These are phyloP conservation scores for Tulasnella sp. DNA, from an alignment of 768 basidiomycete species.

Conservation along the genomic window DNA sequence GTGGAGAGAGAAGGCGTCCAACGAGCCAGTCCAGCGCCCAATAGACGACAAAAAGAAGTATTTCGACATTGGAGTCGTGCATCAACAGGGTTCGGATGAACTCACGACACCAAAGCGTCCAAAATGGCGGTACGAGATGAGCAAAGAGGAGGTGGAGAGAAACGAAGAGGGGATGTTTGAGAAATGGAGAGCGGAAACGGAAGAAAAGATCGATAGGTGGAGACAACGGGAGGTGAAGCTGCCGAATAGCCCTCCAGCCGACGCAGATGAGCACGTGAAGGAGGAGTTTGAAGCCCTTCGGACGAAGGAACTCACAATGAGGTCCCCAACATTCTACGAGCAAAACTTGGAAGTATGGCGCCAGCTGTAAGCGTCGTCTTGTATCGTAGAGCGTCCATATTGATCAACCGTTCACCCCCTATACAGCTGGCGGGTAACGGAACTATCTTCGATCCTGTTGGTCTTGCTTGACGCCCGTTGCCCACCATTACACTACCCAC, in stretches of 20 bases:
- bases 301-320: slow-evolving; percentile 50
- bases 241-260: slow-evolving; percentile 40
- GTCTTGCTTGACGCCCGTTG: slow-evolving; percentile 89
- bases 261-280: slow-evolving; percentile 29
- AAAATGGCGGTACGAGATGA: slow-evolving; percentile 84
- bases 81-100: slow-evolving; percentile 37
- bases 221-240: slow-evolving; percentile 37
- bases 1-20: slow-evolving; percentile 60
- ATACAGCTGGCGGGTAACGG: slow-evolving; percentile 86
- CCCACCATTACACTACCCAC: slow-evolving; percentile 83
- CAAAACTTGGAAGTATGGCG: slow-evolving; percentile 94
- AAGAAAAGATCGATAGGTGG: slow-evolving; percentile 61
- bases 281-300: slow-evolving; percentile 23
- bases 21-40: slow-evolving; percentile 59
- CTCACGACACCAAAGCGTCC: slow-evolving; percentile 68
- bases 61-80: slow-evolving; percentile 38
- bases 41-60: slow-evolving; percentile 45
- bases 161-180: slow-evolving; percentile 86
- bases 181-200: slow-evolving; percentile 75
- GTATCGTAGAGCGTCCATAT: slow-evolving; percentile 24
- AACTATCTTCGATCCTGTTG: slow-evolving; percentile 86
- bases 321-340: slow-evolving; percentile 80
- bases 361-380: slow-evolving; percentile 66
- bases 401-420: slow-evolving; percentile 34
- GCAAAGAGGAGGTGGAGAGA: slow-evolving; percentile 84